Evolutionary conservation across 2,329 filamentous ascomycete genomes (phyloP).

Genomic region (Pseudophaeomoniella oleicola): DNA sequence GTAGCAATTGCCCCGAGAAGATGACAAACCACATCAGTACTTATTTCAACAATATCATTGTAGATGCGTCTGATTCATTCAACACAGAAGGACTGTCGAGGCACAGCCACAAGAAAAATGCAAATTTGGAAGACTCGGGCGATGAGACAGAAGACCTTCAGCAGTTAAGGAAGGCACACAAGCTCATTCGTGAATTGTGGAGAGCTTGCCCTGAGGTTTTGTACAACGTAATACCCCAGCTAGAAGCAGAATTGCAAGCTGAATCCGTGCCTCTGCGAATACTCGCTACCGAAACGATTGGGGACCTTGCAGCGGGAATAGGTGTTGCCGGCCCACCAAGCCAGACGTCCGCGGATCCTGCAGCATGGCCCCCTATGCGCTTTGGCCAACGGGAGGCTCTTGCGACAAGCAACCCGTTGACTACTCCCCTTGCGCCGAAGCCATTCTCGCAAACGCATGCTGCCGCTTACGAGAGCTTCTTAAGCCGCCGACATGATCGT

Average conservation of each 20-base stretch:
- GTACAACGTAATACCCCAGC: constrained; percentile 82
- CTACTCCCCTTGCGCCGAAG: constrained; percentile 71
- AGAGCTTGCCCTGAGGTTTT: constrained; percentile 76
- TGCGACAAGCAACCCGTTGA: constrained; percentile 39
- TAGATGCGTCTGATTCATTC: constrained; percentile 51
- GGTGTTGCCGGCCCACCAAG: constrained; percentile 78
- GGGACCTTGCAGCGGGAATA: constrained; percentile 88
- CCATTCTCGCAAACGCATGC: constrained; percentile 77
- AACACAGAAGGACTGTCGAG: constrained; percentile 33
- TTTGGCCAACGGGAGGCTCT: constrained; percentile 42
- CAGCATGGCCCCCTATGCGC: constrained; percentile 67
- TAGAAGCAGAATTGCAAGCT: constrained; percentile 81
- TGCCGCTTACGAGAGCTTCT: constrained; percentile 66
- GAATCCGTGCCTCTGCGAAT: constrained; percentile 78
- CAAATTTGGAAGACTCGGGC: constrained; percentile 46
- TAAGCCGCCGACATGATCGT: constrained; percentile 78
- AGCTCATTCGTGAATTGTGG: constrained; percentile 83
- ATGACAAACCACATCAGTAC: constrained; percentile 91
- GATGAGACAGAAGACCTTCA: constrained; percentile 71
- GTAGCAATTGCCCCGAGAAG: constrained; percentile 76
- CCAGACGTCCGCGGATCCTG: constrained; percentile 57
- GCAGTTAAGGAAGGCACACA: constrained; percentile 79
- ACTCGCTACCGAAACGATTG: constrained; percentile 83
- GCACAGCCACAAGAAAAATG: constrained; percentile 26
- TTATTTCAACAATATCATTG: constrained; percentile 93